These are phyloP conservation scores for Xylariaceae sp. DNA, from an alignment of 2,329 filamentous ascomycete genomes.

Conservation along the genomic window DNA sequence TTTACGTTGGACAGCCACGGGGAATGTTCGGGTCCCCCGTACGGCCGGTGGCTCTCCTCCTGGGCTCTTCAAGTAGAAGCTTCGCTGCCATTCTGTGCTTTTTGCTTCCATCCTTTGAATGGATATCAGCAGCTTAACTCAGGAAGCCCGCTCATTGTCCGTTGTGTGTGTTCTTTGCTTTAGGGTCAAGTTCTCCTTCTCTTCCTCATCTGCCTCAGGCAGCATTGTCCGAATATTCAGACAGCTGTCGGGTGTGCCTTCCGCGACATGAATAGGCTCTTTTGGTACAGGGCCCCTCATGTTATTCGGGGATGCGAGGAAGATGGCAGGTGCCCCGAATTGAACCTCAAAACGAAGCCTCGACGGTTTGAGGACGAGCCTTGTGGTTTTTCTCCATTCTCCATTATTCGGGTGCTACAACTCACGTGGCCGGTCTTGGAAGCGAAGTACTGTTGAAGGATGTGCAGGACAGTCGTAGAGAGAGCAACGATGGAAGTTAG, in stretches of 20 bases:
- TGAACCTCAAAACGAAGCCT: conserved; percentile 20
- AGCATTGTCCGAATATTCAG: conserved; percentile 10
- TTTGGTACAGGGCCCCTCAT: conserved; percentile 9
- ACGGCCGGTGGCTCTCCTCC: not conserved
- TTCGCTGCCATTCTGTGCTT: conserved; percentile 23
- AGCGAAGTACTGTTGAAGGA: conserved; percentile 16
- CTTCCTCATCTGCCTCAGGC: conserved; percentile 4
- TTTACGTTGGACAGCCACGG: conserved; percentile 18
- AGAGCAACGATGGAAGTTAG: conserved; percentile 16
- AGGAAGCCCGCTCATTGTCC: conserved; percentile 33
- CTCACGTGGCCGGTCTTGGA: conserved; percentile 7
- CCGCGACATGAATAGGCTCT: conserved; percentile 13
- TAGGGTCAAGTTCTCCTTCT: conserved; percentile 2
- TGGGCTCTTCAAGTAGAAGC: conserved; percentile 1
- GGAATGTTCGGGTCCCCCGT: conserved; percentile 9
- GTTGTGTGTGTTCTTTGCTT: conserved; percentile 26
- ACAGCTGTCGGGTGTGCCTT: conserved; percentile 14
- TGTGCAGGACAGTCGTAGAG: conserved; percentile 9
- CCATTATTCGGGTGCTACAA: conserved; percentile 14
- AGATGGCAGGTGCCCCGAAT: conserved; percentile 20
- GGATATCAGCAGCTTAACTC: conserved; percentile 28
- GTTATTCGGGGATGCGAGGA: conserved; percentile 15
- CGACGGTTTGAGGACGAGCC: conserved; percentile 10
- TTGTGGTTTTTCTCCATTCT: conserved; percentile 15
- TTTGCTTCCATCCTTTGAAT: conserved; percentile 28